A percentile compares a stretch with the other conserved stretches of the same genome.
Evolutionary conservation across 1,139 yeast species (phyloP).

Genomic region (Saccharomyces pastorianus): DNA sequence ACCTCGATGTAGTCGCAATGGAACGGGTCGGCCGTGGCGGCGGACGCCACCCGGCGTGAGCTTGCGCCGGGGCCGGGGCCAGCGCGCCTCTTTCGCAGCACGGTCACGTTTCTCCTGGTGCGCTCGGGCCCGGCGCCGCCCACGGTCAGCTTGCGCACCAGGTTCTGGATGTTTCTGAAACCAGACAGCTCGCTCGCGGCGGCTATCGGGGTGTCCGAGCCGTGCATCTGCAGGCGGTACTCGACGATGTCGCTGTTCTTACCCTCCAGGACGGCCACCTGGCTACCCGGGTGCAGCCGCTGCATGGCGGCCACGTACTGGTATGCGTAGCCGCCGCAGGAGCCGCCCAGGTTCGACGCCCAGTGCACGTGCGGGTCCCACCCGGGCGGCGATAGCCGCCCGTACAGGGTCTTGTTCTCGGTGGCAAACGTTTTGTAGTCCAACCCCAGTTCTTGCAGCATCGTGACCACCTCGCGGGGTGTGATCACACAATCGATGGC

Average conservation of each 20-base stretch:
- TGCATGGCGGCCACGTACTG: conserved; percentile 45
- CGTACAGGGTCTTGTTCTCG: conserved; percentile 11
- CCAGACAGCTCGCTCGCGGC: conserved; percentile 80
- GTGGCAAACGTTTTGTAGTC: conserved; percentile 32
- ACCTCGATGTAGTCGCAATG: conserved; percentile 81
- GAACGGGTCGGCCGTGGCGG: conserved; percentile 46
- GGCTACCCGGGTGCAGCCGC: conserved; percentile 20
- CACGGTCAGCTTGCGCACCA: conserved; percentile 68
- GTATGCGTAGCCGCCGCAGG: conserved; percentile 83
- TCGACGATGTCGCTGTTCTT: conserved; percentile 73
- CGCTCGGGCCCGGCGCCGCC: conserved; percentile 2
- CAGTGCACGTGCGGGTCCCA: conserved; percentile 41
- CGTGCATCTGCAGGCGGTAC: conserved; percentile 41
- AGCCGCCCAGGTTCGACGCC: conserved; percentile 59
- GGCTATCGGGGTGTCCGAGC: conserved; percentile 38
- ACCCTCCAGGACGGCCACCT: conserved; percentile 40
- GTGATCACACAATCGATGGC: conserved; percentile 95
- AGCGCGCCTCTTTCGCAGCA: conserved; percentile 8
- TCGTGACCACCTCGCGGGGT: conserved; percentile 72
- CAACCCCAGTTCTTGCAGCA: conserved; percentile 48
- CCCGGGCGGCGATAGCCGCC: conserved; percentile 13
- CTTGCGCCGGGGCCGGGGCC: not conserved
- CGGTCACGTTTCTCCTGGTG: conserved; percentile 12
- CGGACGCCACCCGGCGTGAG: not conserved
- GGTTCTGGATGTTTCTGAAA: conserved; percentile 85